These are phyloP conservation scores for Fonsecaea pedrosoi DNA, from an alignment of 2,329 filamentous ascomycete genomes.

Conservation along the genomic window DNA sequence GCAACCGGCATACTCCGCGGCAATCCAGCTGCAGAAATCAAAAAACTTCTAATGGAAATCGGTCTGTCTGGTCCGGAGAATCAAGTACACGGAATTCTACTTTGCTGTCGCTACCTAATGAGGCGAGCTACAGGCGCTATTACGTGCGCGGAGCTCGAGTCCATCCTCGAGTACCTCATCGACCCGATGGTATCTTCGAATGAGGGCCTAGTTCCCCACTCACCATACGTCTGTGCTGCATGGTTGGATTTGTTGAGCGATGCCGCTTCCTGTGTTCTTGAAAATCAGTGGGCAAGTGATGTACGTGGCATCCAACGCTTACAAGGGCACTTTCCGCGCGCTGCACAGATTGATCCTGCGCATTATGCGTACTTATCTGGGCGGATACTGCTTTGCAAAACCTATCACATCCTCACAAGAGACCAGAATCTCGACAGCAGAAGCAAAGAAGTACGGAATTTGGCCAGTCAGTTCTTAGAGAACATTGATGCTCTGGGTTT, in stretches of 20 bases:
- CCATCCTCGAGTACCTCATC: constrained; percentile 13
- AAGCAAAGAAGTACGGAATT: background rate
- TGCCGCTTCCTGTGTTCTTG: constrained; percentile 18
- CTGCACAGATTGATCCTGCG: background rate
- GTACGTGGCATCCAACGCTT: background rate
- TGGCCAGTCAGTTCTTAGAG: constrained; percentile 12
- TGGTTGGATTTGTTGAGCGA: constrained; percentile 36
- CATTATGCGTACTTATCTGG: constrained; percentile 24
- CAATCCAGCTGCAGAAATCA: background rate
- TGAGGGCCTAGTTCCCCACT: background rate
- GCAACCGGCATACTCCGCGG: constrained; percentile 18
- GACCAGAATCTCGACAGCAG: background rate
- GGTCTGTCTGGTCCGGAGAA: constrained; percentile 43
- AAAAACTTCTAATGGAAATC: constrained; percentile 8
- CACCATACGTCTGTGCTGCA: constrained; percentile 32
- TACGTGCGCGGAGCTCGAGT: constrained; percentile 19
- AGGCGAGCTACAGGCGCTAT: constrained; percentile 4
- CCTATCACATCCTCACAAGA: constrained; percentile 20
- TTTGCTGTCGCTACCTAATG: constrained; percentile 39
- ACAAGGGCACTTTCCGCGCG: background rate
- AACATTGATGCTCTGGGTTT: constrained; percentile 20
- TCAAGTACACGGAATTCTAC: constrained; percentile 49
- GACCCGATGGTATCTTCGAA: background rate
- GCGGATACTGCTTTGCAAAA: constrained; percentile 19
- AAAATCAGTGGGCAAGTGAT: constrained; percentile 15